Base-by-base conservation (phyloP, 2,329 filamentous ascomycete species). In the Paraphoma sp. region DNA sequence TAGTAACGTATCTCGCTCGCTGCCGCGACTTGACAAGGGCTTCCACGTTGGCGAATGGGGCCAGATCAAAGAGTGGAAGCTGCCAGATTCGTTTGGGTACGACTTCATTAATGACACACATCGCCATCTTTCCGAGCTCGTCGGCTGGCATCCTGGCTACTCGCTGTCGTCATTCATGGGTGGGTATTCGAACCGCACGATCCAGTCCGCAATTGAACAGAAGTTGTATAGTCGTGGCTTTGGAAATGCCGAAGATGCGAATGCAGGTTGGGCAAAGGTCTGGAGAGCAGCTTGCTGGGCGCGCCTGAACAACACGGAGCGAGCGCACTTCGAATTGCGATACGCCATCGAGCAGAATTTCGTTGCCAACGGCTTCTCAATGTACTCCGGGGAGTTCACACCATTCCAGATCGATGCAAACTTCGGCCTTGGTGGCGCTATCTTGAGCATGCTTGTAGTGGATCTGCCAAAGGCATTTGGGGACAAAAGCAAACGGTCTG, bases 401-500 rank as follows among this genome's bases (percentile, higher is more conserved):
- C 83, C 84, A 1, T 86, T 86, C 60, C 84, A 87, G 72, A 85
- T 86, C 54, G 84, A 87, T 65, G 85, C 84, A 6, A 87, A 87
- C 64, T 86, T 84, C 57, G 84, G 84, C 4, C 83, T 85, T 49
- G 84, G 83, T 2, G 84, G 82, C 0, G 82, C 81, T 0, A 75
- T 84, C 49, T 56, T 86, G 51, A 75, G 77, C 54, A 82, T 86
- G 82, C 65, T 86, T 41, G 76, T 84, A 46, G 78, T 84, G n/a
- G 81, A 86, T 67, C 49, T 84, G 51, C 61, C 64, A 12, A 31
- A 12, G 41, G 78, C 80, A 0, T 59, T 71, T 7, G 64, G 54
- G 0, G 65, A 60, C 2, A 11, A 45, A 2, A 29, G 36, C 0
- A 48, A 45, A 10, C 71, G 76, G 48, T 78, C 66, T 0, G 79